Conservation (phyloP, 192 early-diverging fungal genomes). For the Podila clonocystis region DNA sequence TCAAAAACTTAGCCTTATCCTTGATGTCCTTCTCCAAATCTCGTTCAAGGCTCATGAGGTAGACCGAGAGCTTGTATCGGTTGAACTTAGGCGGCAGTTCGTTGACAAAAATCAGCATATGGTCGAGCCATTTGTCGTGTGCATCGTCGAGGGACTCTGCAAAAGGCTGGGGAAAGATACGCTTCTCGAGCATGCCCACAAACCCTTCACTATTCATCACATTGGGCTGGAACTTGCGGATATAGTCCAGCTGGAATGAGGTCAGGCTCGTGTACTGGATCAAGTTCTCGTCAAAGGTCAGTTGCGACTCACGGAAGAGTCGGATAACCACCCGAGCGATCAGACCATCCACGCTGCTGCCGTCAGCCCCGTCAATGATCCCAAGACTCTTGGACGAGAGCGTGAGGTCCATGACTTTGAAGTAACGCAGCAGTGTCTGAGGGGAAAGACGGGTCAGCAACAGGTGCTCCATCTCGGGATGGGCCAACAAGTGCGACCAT, state of each 20-base stretch:
- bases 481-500: constrained; percentile 25
- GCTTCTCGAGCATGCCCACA: constrained; percentile 27
- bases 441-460: background rate
- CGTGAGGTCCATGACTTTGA: constrained; percentile 10
- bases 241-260: constrained; percentile 13
- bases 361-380: constrained; percentile 9
- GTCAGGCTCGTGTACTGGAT: constrained; percentile 8
- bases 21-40: constrained; percentile 14
- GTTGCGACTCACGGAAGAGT: background rate
- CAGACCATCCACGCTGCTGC: constrained; percentile 8
- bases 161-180: constrained; percentile 13
- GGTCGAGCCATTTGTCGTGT: constrained; percentile 19
- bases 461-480: constrained; percentile 1
- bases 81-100: constrained; percentile 32
- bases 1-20: constrained; percentile 29
- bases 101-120: constrained; percentile 37
- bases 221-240: background rate
- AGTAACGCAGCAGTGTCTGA: background rate
- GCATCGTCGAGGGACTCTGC: background rate
- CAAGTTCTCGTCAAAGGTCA: constrained; percentile 11
- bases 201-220: constrained; percentile 36
- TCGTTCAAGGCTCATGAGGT: constrained; percentile 40
- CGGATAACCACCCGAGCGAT: constrained; percentile 12
- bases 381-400: constrained; percentile 10
- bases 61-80: constrained; percentile 35